These are phyloP conservation scores for Hygrocybe punicea DNA, from an alignment of 768 basidiomycete species.

Conservation along the genomic window DNA sequence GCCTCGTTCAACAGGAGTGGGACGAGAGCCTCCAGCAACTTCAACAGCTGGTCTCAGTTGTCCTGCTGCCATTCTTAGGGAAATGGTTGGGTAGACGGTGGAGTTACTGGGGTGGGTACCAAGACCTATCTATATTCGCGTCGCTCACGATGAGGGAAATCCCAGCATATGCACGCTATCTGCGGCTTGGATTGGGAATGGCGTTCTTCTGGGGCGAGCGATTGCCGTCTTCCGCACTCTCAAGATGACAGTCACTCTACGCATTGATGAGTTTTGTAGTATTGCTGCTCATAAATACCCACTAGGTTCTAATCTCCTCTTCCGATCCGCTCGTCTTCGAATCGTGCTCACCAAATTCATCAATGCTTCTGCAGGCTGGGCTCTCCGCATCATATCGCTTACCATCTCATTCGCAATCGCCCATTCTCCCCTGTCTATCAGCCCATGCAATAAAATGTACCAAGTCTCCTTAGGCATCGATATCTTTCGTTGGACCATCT, in stretches of 20 bases:
- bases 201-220: slow-evolving; percentile 54
- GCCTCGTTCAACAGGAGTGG: slow-evolving; percentile 86
- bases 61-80: slow-evolving; percentile 81
- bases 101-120: slow-evolving; percentile 75
- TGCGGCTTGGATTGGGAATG: slow-evolving; percentile 57
- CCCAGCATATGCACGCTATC: slow-evolving; percentile 68
- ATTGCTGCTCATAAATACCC: slow-evolving; percentile 23
- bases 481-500: slow-evolving; percentile 53
- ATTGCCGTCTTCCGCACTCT: not conserved
- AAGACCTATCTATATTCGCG: slow-evolving; percentile 1
- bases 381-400: slow-evolving; percentile 51
- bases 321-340: slow-evolving; percentile 32
- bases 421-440: slow-evolving; percentile 59
- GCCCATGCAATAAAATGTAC: slow-evolving; percentile 68
- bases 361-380: slow-evolving; percentile 45
- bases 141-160: slow-evolving; percentile 12
- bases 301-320: slow-evolving; percentile 17
- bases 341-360: slow-evolving; percentile 49
- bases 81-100: slow-evolving; percentile 85
- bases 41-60: slow-evolving; percentile 72
- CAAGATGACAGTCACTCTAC: not conserved
- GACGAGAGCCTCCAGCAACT: slow-evolving; percentile 85
- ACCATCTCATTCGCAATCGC: slow-evolving; percentile 57
- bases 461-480: slow-evolving; percentile 63
- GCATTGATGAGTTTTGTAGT: slow-evolving; percentile 14